phyloP scores from a whole-genome alignment of 2,329 filamentous ascomycete species.

The Aspergillus unguis region DNA sequence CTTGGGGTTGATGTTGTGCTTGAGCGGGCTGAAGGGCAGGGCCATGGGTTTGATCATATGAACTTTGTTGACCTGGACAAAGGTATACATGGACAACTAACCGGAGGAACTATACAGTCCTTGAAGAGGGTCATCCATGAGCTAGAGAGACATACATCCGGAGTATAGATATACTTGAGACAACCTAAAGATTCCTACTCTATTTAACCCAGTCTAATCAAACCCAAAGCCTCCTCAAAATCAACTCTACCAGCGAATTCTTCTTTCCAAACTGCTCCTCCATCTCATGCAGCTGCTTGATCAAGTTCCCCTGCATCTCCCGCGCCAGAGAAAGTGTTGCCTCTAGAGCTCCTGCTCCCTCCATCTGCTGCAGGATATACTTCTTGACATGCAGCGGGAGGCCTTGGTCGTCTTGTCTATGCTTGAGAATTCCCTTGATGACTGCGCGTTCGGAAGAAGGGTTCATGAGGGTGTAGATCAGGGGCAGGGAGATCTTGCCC shows the following conservation, averaged over 20 bases:
- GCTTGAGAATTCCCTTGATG: background rate
- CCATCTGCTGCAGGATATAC: background rate
- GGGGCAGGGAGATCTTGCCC: slow-evolving; percentile 3
- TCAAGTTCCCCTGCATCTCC: background rate
- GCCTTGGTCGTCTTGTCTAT: background rate
- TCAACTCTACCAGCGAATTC: background rate
- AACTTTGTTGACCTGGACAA: background rate
- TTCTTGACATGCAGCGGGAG: background rate
- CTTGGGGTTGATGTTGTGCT: background rate
- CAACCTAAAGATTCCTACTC: too few relatives aligned
- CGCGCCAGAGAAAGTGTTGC: background rate
- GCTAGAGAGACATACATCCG: too few relatives aligned
- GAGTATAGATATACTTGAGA: too few relatives aligned
- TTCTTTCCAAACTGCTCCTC: background rate
- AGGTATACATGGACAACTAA: too few relatives aligned
- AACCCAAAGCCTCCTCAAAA: background rate
- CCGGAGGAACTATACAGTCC: too few relatives aligned
- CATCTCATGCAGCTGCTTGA: background rate
- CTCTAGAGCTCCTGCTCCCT: background rate
- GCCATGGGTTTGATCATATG: background rate
- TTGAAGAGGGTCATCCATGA: too few relatives aligned
- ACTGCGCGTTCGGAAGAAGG: background rate
- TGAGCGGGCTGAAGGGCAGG: background rate
- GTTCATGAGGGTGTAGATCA: background rate
- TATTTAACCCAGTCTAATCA: background rate